Conservation (phyloP, 208 protist species). For the Acanthamoeba lenticulata region DNA sequence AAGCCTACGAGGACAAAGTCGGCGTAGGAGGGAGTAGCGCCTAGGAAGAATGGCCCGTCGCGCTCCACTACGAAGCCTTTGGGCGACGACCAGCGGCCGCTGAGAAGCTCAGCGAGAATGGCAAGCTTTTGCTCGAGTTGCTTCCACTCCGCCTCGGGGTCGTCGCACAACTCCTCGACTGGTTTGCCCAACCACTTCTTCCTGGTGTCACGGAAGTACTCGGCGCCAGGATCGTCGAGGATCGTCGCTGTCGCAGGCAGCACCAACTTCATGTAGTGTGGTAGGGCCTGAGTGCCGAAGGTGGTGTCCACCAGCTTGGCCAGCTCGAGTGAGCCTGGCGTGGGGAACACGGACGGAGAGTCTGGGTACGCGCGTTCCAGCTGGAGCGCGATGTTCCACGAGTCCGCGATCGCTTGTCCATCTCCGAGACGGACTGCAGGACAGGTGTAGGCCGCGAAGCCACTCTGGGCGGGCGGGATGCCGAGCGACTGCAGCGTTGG, state of each 20-base stretch:
- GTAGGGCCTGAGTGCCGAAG: neutral
- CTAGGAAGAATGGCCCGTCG: conserved; percentile 1
- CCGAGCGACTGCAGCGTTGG: neutral
- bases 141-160: conserved; percentile 17
- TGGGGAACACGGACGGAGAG: neutral
- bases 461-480: neutral
- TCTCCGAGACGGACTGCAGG: neutral
- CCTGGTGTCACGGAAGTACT: conserved; percentile 12
- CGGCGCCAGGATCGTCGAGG: conserved; percentile 16
- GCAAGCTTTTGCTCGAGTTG: neutral
- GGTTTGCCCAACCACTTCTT: conserved; percentile 16
- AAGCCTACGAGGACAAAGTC: conserved; percentile 35
- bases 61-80: neutral
- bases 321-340: neutral
- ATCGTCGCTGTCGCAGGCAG: neutral
- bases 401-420: neutral
- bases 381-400: neutral
- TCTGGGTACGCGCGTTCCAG: neutral
- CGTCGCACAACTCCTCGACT: neutral
- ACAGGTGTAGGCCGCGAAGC: neutral
- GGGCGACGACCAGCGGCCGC: neutral
- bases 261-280: neutral
- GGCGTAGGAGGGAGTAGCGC: neutral
- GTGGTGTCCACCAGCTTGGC: neutral
- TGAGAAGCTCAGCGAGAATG: conserved; percentile 14